These are phyloP conservation scores for Amanita muscaria DNA, from an alignment of 768 basidiomycete genomes.

Conservation along the genomic window DNA sequence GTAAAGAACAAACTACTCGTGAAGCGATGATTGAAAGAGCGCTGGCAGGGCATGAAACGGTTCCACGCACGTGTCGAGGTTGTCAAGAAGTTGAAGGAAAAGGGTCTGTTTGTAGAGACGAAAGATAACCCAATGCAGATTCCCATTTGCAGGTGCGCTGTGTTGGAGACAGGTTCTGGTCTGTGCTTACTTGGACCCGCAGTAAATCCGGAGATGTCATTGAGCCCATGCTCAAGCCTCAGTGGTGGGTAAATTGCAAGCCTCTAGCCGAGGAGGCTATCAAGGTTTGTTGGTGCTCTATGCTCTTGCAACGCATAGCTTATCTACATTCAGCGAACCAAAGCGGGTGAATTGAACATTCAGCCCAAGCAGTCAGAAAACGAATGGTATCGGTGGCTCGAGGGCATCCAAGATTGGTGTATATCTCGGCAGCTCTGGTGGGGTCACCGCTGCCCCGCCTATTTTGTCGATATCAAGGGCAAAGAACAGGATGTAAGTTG, in stretches of 20 bases:
- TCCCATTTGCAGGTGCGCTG: conserved; percentile 74
- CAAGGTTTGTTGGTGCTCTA: conserved; percentile 40
- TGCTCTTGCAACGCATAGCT: background rate
- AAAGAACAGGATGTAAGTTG: conserved; percentile 50
- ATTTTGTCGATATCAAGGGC: conserved; percentile 83
- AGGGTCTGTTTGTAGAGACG: conserved; percentile 79
- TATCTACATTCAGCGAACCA: conserved; percentile 54
- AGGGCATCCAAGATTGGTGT: conserved; percentile 97
- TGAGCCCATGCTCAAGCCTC: conserved; percentile 91
- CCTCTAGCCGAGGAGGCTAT: conserved; percentile 86
- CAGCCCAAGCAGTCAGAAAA: conserved; percentile 78
- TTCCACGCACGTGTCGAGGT: conserved; percentile 88
- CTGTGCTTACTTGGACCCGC: conserved; percentile 7
- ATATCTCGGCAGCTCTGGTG: conserved; percentile 99
- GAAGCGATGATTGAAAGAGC: conserved; percentile 16
- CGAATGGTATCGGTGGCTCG: conserved; percentile 96
- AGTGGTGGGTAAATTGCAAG: conserved; percentile 98
- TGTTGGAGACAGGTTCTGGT: background rate
- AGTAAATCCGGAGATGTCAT: conserved; percentile 97
- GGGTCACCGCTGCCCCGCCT: conserved; percentile 95
- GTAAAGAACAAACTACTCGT: conserved; percentile 22
- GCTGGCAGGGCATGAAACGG: conserved; percentile 80
- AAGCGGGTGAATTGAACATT: conserved; percentile 79
- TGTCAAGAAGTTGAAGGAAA: conserved; percentile 74
- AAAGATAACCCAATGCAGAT: conserved; percentile 98